Conservation (phyloP, 2,329 filamentous ascomycete genomes). For the Aspergillus versicolor region DNA sequence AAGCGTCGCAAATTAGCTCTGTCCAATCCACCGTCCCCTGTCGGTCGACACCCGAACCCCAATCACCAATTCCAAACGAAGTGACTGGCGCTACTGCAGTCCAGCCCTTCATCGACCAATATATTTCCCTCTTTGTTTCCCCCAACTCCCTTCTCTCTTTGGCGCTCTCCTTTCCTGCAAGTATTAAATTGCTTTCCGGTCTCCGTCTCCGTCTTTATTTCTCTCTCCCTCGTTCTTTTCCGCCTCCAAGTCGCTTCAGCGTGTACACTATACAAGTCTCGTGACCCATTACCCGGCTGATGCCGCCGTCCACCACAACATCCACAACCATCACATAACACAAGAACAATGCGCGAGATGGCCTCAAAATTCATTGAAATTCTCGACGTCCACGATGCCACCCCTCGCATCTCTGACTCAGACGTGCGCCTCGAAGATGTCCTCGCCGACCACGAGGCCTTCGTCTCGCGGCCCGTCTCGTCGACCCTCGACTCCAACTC, state of each 20-base stretch:
- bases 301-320: not conserved
- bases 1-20: too few relatives aligned
- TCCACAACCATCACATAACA: not conserved
- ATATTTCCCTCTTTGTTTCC: conserved; percentile 1
- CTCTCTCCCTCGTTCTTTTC: not conserved
- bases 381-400: conserved; percentile 37
- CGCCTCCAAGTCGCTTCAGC: not conserved
- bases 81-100: conserved; percentile 12
- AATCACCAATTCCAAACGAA: conserved; percentile 1
- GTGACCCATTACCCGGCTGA: not conserved
- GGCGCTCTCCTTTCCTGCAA: not conserved
- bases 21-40: too few relatives aligned
- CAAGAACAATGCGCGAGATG: conserved; percentile 29
- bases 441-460: conserved; percentile 40
- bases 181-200: not conserved
- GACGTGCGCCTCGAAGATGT: conserved; percentile 47
- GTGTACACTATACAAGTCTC: not conserved
- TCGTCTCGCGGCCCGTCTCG: conserved; percentile 34
- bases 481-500: conserved; percentile 39
- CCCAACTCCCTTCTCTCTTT: not conserved
- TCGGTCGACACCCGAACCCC: not conserved
- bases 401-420: conserved; percentile 36
- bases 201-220: not conserved
- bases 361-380: conserved; percentile 46
- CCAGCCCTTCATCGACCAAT: conserved; percentile 11